phyloP scores from a whole-genome alignment of 2,329 filamentous ascomycete genomes.

The Malbranchea zuffiana region DNA sequence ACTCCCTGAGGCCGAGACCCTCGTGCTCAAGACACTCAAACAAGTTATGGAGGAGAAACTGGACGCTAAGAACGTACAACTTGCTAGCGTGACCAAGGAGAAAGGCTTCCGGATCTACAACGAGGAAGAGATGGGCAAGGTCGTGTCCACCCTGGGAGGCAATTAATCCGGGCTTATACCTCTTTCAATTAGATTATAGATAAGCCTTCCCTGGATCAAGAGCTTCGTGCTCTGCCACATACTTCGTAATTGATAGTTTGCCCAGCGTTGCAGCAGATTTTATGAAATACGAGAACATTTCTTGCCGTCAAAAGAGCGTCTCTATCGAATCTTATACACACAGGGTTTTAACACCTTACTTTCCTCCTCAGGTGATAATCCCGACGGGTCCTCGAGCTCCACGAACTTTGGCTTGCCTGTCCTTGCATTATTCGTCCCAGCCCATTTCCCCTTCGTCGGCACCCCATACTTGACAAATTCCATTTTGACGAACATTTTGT shows the following conservation, averaged over 20 bases:
- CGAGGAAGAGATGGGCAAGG: conserved; percentile 90
- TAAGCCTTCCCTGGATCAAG: neutral
- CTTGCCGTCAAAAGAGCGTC: neutral
- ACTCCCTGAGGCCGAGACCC: conserved; percentile 80
- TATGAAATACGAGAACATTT: too few species aligned
- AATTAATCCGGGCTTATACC: conserved; percentile 26
- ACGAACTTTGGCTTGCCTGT: conserved; percentile 45
- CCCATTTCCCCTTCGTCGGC: conserved; percentile 64
- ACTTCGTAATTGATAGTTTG: too few species aligned
- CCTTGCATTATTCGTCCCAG: conserved; percentile 14
- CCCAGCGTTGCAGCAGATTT: too few species aligned
- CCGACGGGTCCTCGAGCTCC: conserved; percentile 46
- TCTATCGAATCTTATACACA: conserved; percentile 79
- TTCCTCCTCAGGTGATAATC: conserved; percentile 48
- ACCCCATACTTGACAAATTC: conserved; percentile 76
- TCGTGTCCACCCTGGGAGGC: conserved; percentile 59
- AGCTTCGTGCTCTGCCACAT: too few species aligned
- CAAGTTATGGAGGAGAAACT: conserved; percentile 99
- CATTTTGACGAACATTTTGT: conserved; percentile 99
- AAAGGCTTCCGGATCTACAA: conserved; percentile 98
- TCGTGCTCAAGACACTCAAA: conserved; percentile 95
- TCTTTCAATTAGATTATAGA: too few species aligned
- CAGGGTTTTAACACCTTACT: conserved; percentile 80
- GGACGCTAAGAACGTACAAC: conserved; percentile 95
- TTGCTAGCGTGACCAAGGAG: conserved; percentile 95